Evolutionary conservation across 148 eudicot genomes (phyloP), one percentile per base, ranked within the genome.

Genomic region (Chenopodium berlandieri): DNA sequence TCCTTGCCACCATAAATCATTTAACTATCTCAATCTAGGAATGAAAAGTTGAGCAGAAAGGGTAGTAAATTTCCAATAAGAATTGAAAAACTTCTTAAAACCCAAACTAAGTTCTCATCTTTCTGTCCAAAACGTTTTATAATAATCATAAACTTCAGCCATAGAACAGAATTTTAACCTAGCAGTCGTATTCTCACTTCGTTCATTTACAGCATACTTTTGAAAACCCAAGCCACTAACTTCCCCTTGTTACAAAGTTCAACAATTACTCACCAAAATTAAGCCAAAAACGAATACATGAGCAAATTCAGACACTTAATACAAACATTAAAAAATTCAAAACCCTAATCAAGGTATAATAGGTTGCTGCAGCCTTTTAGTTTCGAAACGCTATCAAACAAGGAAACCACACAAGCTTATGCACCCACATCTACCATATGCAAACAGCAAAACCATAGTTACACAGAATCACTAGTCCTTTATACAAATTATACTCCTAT

Each of bases 321-420:
- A 30, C 47, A 20, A 32, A 27, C 66, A 56, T 4, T 17, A 16
- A 23, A 71, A 40, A 27, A 9, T 31, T 56, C 9, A 40, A 71
- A 71, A 71, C 76, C 75, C 66, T 13, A 34, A 47, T 13, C 10
- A 54, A 64, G 68, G 75, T 71, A 70, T 70, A 31, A 70, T n/a
- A 54, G 17, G 16, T 32, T 32, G 9, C 73, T 32, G 3, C 9
- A 2, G 47, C 4, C 48, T 14, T 56, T 4, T 56, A 56, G 62
- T 56, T 56, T 14, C 7, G 62, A 56, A 56, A 13, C 7, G 20
- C 22, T 56, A 4, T 13, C 62, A 17, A 19, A 19, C 62, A 2
- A 12, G 22, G 22, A 14, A 3, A 17, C 22, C 16, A 56, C 7
- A 56, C 62, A 56, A 32, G 10, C 48, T 17, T 34, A 37, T 1